These are phyloP conservation scores for Zygosaccharomyces lentus DNA, from an alignment of 805 yeast species.

Conservation along the genomic window DNA sequence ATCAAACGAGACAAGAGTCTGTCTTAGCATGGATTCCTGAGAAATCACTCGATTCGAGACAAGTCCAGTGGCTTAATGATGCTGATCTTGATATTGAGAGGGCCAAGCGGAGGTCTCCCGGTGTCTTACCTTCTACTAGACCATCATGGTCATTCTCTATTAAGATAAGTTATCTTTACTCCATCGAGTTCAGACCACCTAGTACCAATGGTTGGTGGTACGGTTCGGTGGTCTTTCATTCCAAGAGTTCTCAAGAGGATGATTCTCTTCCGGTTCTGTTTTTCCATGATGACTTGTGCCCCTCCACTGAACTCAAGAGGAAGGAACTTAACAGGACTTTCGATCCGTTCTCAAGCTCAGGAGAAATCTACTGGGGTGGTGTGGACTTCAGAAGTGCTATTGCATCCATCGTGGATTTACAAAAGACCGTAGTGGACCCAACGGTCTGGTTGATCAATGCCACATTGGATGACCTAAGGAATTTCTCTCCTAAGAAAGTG, in stretches of 20 bases:
- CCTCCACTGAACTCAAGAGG: conserved; percentile 64
- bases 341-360: conserved; percentile 62
- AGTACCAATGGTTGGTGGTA: conserved; percentile 79
- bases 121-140: conserved; percentile 11
- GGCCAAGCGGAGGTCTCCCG: conserved; percentile 9
- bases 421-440: conserved; percentile 65
- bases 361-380: conserved; percentile 86
- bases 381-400: conserved; percentile 61
- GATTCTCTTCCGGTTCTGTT: conserved; percentile 76
- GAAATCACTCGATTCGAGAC: conserved; percentile 12
- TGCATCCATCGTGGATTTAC: conserved; percentile 53
- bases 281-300: conserved; percentile 86
- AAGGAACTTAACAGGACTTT: conserved; percentile 58
- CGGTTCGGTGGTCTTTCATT: conserved; percentile 77
- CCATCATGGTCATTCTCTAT: conserved; percentile 66
- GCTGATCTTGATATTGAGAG: conserved; percentile 16
- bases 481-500: conserved; percentile 27
- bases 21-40: conserved; percentile 28
- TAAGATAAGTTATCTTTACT: conserved; percentile 55
- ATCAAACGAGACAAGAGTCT: conserved; percentile 42
- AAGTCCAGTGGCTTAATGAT: conserved; percentile 17
- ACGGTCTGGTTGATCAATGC: conserved; percentile 78
- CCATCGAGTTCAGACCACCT: conserved; percentile 81
- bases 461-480: conserved; percentile 43
- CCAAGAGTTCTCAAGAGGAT: conserved; percentile 42